Percentiles rank a stretch among this genome's conserved stretches.
Evolutionary conservation across 805 yeast species (phyloP).

Genomic region (Lipomyces yamanashiensis): DNA sequence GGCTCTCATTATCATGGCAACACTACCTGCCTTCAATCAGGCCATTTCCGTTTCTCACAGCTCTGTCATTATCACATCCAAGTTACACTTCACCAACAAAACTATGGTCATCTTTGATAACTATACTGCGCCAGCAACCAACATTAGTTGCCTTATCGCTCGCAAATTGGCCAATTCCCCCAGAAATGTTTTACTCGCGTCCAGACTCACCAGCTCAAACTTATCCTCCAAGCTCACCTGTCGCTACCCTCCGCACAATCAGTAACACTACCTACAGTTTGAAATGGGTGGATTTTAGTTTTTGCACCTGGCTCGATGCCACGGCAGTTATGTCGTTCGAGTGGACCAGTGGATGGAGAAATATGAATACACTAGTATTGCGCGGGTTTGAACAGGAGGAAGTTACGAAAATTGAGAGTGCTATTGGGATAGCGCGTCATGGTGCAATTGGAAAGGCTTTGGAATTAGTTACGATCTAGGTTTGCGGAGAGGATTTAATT

Average conservation of each 20-base stretch:
- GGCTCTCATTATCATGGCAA: conserved; percentile 83
- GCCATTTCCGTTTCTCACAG: conserved; percentile 41
- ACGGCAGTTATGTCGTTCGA: conserved; percentile 26
- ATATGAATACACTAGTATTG: conserved; percentile 22
- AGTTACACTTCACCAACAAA: conserved; percentile 29
- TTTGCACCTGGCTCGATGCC: conserved; percentile 32
- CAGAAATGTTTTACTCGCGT: conserved; percentile 31
- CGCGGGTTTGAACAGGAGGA: conserved; percentile 14
- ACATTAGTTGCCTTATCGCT: conserved; percentile 28
- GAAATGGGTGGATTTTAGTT: conserved; percentile 34
- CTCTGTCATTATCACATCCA: conserved; percentile 36
- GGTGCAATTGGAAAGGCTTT: neutral
- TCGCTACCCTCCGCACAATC: conserved; percentile 24
- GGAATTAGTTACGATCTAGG: conserved; percentile 1
- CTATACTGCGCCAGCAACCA: conserved; percentile 22
- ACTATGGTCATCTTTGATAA: conserved; percentile 32
- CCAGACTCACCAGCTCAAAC: conserved; percentile 27
- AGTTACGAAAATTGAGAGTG: conserved; percentile 3
- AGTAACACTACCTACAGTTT: conserved; percentile 17
- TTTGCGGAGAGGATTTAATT: neutral
- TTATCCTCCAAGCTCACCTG: conserved; percentile 22
- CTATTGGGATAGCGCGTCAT: conserved; percentile 4
- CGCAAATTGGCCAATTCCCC: conserved; percentile 38
- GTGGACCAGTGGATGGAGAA: conserved; percentile 32
- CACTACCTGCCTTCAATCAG: conserved; percentile 84